Evolutionary conservation across 2,329 filamentous ascomycete genomes (phyloP), one percentile per base, ranked within the genome.

Genomic region (Colletotrichum salicis): DNA sequence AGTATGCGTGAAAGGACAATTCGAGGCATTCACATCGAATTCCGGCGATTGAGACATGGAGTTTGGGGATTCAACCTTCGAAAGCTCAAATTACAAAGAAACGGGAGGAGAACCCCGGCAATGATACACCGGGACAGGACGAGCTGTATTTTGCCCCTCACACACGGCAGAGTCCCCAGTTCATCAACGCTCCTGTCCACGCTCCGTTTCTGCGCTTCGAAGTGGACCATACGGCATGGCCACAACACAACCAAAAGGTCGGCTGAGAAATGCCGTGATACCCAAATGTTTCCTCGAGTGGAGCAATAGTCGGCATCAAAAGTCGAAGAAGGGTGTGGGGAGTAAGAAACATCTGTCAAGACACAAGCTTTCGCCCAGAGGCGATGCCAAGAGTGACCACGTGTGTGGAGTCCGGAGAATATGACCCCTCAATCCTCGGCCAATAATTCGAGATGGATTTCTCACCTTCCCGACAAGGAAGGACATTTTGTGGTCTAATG

Each of bases 281-380:
- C 19, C 41, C 37, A 41, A 19, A 41, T 19, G 37, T 41, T 41
- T 4, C 6, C 1, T 11, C 8, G 0, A n/a, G 41, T 48, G 41
- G 41, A 48, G 41, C n/a, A 48, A 22, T 48, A 48, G 19, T 22
- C 41, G 41, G 41, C 41, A 48, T 48, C 19, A 19, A 48, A 48
- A 11, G 41, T 48, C 37, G 5, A 41, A 41, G 41, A 48, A 19
- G 41, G 41, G 41, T 48, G 41, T n/a, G 31, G 12, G n/a, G 22
- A n/a, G 35, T 15, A 35, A 35, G 48, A 48, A 35, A 37, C 27
- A 29, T 6, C 41, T 48, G 41, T 48, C 41, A 48, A 2, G 11
- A 61, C 27, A n/a, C 68, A 71, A 71, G 68, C 68, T 67, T 71
- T 70, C 24, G 64, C 51, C 68, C 57, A 58, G 51, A 51, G 22